Evolutionary conservation across 202 grass and related monocot genomes (phyloP).

Genomic region (Cymbopogon flexuosus): DNA sequence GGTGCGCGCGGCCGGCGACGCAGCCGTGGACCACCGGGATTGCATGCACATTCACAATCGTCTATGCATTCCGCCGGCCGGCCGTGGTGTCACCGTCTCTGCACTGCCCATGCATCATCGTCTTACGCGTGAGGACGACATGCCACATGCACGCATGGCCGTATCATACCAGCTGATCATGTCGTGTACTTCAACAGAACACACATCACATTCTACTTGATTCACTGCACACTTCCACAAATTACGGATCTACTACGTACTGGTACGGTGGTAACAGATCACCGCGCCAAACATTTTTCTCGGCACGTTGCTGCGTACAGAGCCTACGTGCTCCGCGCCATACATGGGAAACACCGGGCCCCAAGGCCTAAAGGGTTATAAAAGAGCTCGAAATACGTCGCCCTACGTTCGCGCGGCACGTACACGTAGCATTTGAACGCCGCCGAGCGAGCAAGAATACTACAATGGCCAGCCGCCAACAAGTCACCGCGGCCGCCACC

Average conservation of each 20-base stretch:
- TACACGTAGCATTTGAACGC: neutral
- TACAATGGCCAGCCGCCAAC: conserved; percentile 30
- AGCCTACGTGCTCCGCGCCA: neutral
- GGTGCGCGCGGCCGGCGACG: neutral
- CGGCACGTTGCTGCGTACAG: neutral
- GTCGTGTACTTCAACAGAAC: neutral
- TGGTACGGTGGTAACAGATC: neutral
- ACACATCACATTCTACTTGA: neutral
- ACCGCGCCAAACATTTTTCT: neutral
- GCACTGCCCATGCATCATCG: neutral
- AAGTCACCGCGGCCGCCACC: neutral
- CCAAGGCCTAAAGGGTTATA: neutral
- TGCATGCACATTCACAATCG: neutral
- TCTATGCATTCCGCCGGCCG: neutral
- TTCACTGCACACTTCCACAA: neutral
- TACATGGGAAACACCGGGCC: neutral
- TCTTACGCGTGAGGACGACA: neutral
- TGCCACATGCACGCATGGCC: neutral
- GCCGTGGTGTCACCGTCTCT: neutral
- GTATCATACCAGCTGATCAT: no score
- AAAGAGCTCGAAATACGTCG: neutral
- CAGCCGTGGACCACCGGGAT: conserved; percentile 14
- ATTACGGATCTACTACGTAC: neutral
- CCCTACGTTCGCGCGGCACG: neutral
- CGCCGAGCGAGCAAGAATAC: neutral